phyloP scores from a whole-genome alignment of 2,329 filamentous ascomycete species.

The Coleophoma crateriformis region DNA sequence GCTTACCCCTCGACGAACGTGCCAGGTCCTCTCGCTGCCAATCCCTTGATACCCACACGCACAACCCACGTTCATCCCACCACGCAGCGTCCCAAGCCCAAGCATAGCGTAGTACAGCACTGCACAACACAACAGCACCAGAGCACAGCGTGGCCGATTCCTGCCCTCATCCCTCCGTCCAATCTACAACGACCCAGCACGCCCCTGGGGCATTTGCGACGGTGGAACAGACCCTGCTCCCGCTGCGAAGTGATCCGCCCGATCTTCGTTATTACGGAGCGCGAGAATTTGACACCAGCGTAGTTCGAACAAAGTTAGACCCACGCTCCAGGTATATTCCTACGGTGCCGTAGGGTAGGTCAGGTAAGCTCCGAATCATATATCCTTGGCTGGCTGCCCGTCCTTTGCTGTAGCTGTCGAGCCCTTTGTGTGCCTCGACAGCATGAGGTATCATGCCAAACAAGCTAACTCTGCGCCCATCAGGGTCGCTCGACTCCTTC shows the following conservation, averaged over 20 bases:
- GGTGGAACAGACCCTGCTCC: neutral
- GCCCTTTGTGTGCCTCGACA: conserved; percentile 2
- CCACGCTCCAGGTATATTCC: neutral
- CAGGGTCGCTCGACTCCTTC: conserved; percentile 20
- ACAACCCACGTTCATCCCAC: no score
- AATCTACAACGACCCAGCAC: neutral
- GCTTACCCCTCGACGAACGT: no score
- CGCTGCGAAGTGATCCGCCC: neutral
- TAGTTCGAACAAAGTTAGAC: neutral
- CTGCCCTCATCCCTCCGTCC: no score
- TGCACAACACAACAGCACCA: no score
- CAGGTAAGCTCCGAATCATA: neutral
- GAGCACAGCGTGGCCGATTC: no score
- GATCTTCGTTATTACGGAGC: conserved; percentile 1
- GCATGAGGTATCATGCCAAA: conserved; percentile 25
- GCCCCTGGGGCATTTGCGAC: neutral
- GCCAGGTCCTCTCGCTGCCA: no score
- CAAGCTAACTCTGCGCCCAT: conserved; percentile 22
- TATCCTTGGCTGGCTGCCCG: neutral
- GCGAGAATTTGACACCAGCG: neutral
- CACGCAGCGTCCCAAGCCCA: no score
- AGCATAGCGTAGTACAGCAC: no score
- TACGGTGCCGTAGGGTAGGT: neutral
- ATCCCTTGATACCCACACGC: no score
- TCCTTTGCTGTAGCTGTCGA: neutral